A percentile compares a stretch with the other conserved stretches of the same genome.
Evolutionary conservation across 495 filamentous ascomycete genomes (phyloP).

Genomic region (Hamigera avellanea): DNA sequence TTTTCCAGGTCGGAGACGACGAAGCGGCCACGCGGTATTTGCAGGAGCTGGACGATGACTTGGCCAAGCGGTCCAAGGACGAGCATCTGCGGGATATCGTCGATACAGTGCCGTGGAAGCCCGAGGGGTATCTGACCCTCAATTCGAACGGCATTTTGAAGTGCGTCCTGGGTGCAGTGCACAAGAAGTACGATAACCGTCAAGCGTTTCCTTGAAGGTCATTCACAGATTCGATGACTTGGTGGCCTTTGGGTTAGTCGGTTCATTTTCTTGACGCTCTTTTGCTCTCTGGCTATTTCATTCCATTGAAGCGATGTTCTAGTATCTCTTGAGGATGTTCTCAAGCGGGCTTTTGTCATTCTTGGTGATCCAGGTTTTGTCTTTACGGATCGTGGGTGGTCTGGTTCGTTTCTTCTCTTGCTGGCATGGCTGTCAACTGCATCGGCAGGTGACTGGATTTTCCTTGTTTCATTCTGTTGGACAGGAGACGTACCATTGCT

Average conservation of each 20-base stretch:
- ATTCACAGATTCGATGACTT: background rate
- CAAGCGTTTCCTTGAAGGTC: slow-evolving; percentile 6
- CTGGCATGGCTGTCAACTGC: no score
- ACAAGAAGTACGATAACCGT: slow-evolving; percentile 30
- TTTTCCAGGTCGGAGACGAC: slow-evolving; percentile 90
- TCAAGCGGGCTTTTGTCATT: no score
- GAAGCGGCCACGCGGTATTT: slow-evolving; percentile 49
- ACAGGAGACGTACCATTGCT: no score
- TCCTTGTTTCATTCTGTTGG: no score
- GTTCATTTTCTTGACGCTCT: no score
- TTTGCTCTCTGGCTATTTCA: no score
- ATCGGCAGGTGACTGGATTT: no score
- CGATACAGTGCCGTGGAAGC: slow-evolving; percentile 74
- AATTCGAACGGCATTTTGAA: slow-evolving; percentile 70
- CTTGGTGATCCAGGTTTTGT: no score
- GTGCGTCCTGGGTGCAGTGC: slow-evolving; percentile 65
- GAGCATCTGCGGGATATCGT: slow-evolving; percentile 74
- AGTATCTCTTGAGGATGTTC: no score
- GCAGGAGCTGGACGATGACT: slow-evolving; percentile 72
- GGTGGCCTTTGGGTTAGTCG: background rate
- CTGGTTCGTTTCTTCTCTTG: no score
- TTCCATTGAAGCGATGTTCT: no score
- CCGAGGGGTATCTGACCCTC: slow-evolving; percentile 26
- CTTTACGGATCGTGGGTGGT: no score
- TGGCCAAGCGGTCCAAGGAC: slow-evolving; percentile 28